phyloP scores from a whole-genome alignment of 345 rosid genomes.

The Atalantia buxifolia region DNA sequence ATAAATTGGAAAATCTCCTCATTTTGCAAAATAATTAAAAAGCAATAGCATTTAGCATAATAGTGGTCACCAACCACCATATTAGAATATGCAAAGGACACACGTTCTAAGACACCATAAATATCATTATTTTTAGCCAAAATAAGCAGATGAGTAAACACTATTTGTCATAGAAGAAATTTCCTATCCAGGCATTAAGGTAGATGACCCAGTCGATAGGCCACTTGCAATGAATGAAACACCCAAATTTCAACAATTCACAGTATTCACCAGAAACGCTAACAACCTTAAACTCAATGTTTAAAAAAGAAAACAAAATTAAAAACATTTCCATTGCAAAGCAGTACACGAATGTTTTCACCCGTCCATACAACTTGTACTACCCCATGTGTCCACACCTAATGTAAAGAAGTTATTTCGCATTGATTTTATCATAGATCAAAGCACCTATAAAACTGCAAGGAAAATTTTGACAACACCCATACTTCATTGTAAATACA shows the following conservation, averaged over 20 bases:
- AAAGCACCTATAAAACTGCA: neutral
- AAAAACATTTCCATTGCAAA: neutral
- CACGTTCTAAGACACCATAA: neutral
- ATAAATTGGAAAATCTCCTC: neutral
- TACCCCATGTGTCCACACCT: neutral
- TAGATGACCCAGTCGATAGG: neutral
- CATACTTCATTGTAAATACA: neutral
- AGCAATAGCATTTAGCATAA: neutral
- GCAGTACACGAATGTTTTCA: no score
- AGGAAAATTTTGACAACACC: neutral
- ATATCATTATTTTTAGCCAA: neutral
- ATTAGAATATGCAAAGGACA: neutral
- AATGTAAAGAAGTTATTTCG: neutral
- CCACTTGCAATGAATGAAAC: neutral
- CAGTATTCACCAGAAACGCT: neutral
- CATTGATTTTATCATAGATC: neutral
- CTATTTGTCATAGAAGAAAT: neutral
- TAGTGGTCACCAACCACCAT: neutral
- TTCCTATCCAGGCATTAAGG: neutral
- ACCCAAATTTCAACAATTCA: neutral
- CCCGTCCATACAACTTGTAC: neutral
- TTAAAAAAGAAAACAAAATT: neutral
- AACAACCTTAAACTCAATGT: neutral
- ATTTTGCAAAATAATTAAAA: slow-evolving; percentile 5
- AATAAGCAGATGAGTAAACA: neutral